These are phyloP conservation scores for Escallonia herrerae DNA, from an alignment of 129 eudicot genomes.

Conservation along the genomic window DNA sequence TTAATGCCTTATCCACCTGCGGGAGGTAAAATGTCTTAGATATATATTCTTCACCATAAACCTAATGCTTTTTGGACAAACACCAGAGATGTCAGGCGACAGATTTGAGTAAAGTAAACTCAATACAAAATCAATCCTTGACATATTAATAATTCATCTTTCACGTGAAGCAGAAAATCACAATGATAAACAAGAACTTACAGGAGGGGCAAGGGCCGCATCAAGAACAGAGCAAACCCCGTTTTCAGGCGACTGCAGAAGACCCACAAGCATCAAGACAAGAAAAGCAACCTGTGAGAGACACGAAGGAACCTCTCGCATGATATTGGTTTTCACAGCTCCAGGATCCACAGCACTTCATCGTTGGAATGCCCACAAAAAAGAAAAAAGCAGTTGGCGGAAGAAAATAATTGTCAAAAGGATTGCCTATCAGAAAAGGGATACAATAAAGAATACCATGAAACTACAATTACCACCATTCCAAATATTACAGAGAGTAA, in stretches of 20 bases:
- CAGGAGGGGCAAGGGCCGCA: constrained; percentile 67
- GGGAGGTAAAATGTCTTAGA: not conserved
- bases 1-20: too few relatives aligned
- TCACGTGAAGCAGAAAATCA: not conserved
- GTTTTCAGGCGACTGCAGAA: constrained; percentile 52
- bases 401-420: not conserved
- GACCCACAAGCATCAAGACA: constrained; percentile 42
- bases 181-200: constrained; percentile 26
- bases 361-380: not conserved
- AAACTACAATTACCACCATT: not conserved
- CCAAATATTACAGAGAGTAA: not conserved
- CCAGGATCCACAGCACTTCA: constrained; percentile 88
- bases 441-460: not conserved
- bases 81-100: not conserved
- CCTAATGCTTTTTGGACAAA: not conserved
- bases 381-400: not conserved
- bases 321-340: constrained; percentile 68
- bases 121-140: not conserved
- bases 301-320: constrained; percentile 69
- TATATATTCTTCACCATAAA: too few relatives aligned
- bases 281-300: constrained; percentile 41
- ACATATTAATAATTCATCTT: not conserved
- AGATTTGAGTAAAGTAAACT: not conserved
- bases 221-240: constrained; percentile 46
- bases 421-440: not conserved